Evolutionary conservation across 805 yeast genomes (phyloP).

Genomic region (Scheffersomyces ergatensis): DNA sequence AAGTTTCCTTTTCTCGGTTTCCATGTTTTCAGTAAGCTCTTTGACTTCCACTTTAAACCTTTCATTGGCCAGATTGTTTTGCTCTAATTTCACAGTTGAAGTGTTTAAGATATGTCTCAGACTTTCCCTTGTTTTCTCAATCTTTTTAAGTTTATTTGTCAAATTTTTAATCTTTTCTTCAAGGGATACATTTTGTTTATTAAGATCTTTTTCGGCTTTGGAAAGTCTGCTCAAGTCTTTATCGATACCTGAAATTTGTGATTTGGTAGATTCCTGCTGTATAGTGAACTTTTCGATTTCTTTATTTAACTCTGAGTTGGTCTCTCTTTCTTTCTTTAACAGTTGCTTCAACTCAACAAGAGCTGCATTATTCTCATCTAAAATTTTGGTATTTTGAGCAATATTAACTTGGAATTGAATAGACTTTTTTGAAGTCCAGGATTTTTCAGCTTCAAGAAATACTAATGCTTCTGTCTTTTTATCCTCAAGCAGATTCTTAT

Average conservation of each 20-base stretch:
- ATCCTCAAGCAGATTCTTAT: constrained; percentile 62
- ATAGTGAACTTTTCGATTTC: constrained; percentile 26
- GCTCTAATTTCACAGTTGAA: constrained; percentile 45
- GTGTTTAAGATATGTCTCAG: constrained; percentile 46
- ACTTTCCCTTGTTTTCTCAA: constrained; percentile 50
- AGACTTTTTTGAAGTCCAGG: constrained; percentile 50
- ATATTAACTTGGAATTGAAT: constrained; percentile 54
- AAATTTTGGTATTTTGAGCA: constrained; percentile 34
- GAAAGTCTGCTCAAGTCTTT: constrained; percentile 11
- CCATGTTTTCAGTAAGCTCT: constrained; percentile 43
- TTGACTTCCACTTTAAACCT: constrained; percentile 45
- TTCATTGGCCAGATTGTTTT: constrained; percentile 42
- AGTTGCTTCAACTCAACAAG: constrained; percentile 39
- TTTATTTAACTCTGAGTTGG: constrained; percentile 23
- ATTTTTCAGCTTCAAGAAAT: constrained; percentile 64
- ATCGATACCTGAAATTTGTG: constrained; percentile 10
- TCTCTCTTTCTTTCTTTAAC: constrained; percentile 25
- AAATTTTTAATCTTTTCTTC: constrained; percentile 78
- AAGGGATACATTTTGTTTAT: constrained; percentile 58
- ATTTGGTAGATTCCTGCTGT: constrained; percentile 24
- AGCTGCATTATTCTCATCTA: constrained; percentile 37
- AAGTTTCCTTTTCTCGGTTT: constrained; percentile 53
- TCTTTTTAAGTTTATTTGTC: constrained; percentile 54
- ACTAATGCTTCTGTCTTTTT: constrained; percentile 68
- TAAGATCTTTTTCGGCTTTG: constrained; percentile 30